These are phyloP conservation scores for Mortierella claussenii DNA, from an alignment of 192 early-diverging fungal genomes.

Conservation along the genomic window DNA sequence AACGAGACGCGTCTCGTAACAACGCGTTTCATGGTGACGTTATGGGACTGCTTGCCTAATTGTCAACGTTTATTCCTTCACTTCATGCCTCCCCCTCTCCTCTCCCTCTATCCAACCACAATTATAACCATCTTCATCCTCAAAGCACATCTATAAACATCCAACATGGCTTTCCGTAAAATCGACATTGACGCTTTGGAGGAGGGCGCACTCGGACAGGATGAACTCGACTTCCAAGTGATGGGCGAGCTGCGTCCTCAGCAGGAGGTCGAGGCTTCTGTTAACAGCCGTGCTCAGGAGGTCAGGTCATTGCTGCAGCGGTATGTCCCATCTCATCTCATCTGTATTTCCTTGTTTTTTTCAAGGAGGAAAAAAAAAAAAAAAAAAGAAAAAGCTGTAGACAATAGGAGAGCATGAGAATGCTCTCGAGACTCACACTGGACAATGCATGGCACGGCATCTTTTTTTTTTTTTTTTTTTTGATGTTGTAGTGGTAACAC, in stretches of 20 bases:
- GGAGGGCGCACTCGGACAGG: conserved; percentile 51
- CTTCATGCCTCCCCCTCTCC: not conserved
- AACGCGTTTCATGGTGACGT: too few species aligned
- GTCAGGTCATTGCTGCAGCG: conserved; percentile 73
- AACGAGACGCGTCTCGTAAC: too few species aligned
- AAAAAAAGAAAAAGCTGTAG: not conserved
- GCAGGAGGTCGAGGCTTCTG: conserved; percentile 60
- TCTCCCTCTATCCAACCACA: not conserved
- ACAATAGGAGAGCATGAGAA: too few species aligned
- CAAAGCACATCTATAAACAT: not conserved
- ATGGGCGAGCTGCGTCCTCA: conserved; percentile 52
- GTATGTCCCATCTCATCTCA: conserved; percentile 40
- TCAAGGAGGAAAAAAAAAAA: not conserved
- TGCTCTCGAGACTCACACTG: too few species aligned
- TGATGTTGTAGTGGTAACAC: conserved; percentile 61
- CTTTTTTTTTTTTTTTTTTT: not conserved
- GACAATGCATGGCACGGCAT: not conserved
- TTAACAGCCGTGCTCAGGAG: conserved; percentile 65
- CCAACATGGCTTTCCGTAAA: conserved; percentile 73
- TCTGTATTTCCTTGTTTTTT: not conserved
- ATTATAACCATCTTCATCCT: not conserved
- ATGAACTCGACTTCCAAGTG: conserved; percentile 53
- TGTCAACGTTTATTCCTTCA: too few species aligned
- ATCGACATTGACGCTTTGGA: conserved; percentile 70
- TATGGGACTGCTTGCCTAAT: too few species aligned